A percentile compares a stretch with the other conserved stretches of the same genome.
Evolutionary conservation across 495 filamentous ascomycete genomes (phyloP).

Genomic region (Articulospora tetracladia): DNA sequence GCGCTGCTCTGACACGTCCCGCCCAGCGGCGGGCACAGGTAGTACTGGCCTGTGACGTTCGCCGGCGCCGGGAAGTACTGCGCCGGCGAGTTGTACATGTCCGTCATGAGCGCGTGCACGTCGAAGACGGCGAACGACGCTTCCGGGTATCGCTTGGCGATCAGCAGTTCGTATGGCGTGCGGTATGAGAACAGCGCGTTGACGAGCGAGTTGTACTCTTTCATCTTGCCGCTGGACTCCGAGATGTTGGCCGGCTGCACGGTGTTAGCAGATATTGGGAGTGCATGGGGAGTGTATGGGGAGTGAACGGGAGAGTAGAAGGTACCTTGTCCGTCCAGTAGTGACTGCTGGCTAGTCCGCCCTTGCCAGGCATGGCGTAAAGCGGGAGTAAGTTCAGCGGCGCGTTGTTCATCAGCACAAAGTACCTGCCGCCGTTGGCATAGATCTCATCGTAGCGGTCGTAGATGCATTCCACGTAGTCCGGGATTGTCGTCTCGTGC

Average conservation of each 20-base stretch:
- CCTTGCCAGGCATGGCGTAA: constrained; percentile 48
- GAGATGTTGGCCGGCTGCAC: constrained; percentile 45
- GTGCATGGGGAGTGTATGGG: background rate
- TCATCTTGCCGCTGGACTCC: constrained; percentile 54
- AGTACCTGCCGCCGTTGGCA: constrained; percentile 59
- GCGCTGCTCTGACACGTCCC: constrained; percentile 26
- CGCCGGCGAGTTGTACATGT: constrained; percentile 57
- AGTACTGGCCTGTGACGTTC: constrained; percentile 56
- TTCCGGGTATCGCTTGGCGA: constrained; percentile 53
- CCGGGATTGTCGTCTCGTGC: constrained; percentile 50
- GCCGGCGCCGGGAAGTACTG: constrained; percentile 57
- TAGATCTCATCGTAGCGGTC: constrained; percentile 54
- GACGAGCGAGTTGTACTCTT: constrained; percentile 51
- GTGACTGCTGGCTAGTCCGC: constrained; percentile 44
- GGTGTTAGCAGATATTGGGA: constrained; percentile 19
- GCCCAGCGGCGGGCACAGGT: constrained; percentile 42
- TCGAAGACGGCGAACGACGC: constrained; percentile 62
- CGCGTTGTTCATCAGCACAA: constrained; percentile 62
- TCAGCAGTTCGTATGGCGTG: constrained; percentile 47
- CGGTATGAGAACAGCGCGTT: constrained; percentile 62
- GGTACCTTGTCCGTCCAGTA: constrained; percentile 56
- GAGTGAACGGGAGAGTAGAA: background rate
- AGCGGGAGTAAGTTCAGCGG: constrained; percentile 60
- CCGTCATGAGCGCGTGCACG: constrained; percentile 56
- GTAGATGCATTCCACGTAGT: constrained; percentile 65